Conservation (phyloP, 2,329 filamentous ascomycete genomes). For the Cyphellophora europaea region DNA sequence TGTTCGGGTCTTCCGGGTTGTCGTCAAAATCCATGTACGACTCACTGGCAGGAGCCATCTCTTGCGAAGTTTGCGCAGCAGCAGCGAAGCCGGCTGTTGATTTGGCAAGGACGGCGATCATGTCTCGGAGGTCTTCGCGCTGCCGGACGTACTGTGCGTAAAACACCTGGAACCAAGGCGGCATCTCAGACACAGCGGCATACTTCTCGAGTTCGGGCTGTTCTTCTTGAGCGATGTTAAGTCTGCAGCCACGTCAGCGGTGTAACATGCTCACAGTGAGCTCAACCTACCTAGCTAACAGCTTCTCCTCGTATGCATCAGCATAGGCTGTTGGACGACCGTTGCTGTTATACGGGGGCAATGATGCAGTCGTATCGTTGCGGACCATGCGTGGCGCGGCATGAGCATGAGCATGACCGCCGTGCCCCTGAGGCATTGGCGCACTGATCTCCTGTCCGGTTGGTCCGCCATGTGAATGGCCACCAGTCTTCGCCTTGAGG, state of each 20-base stretch:
- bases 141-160: conserved; percentile 51
- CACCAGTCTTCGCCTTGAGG: conserved; percentile 15
- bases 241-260: no score
- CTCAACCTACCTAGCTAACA: background rate
- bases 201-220: conserved; percentile 6
- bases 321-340: background rate
- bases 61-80: background rate
- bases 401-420: no score
- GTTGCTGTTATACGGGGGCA: background rate
- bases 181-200: conserved; percentile 58
- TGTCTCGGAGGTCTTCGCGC: conserved; percentile 48
- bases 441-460: conserved; percentile 20
- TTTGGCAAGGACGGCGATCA: conserved; percentile 30
- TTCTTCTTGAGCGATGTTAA: background rate
- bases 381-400: no score
- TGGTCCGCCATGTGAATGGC: conserved; percentile 16
- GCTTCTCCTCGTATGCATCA: background rate
- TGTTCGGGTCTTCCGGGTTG: conserved; percentile 19
- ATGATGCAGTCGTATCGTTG: background rate
- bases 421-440: no score
- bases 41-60: background rate
- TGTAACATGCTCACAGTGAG: no score
- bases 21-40: conserved; percentile 18
- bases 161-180: conserved; percentile 54
- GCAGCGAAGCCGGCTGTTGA: background rate